Base-by-base conservation (phyloP, 495 filamentous ascomycete genomes). In the Thozetella sp. region DNA sequence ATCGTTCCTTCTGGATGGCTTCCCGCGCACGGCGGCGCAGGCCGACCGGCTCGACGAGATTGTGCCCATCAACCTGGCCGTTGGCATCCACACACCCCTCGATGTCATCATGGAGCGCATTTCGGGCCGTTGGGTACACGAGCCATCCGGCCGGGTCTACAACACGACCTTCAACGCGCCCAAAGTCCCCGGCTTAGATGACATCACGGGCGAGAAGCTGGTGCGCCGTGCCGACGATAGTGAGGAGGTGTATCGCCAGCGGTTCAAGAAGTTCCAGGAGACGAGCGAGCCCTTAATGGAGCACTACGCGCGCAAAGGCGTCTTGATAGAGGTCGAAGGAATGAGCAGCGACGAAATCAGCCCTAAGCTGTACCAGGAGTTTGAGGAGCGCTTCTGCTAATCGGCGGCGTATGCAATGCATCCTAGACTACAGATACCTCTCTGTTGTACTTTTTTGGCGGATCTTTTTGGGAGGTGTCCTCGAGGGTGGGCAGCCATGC, bases 1-100 rank as follows among this genome's bases (percentile, higher is more conserved):
- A 22, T 96, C 92, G 17, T 99, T 98, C 72, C 87, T 99, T 61
- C 89, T 99, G 51, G 95, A 99, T 70, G 95, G 95, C 22, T 99
- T 98, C 74, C 95, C 95, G 3, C 90, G 95, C 60, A 99, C 93
- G 19, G 87, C 89, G 1, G 58, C 77, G 1, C 95, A 99, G 75
- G 95, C 95, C 13, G 64, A 76, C 48, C 86, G 85, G 43, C 76
- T 99, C 23, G 93, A 95, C 67, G 75, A 76, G 9, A 79, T 96
- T 13, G 85, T 99, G 30, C 91, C 93, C 2, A 92, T 99, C 63
- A 99, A 99, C 75, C 84, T 97, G 60, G 95, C 91, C 62, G 88
- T 97, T 53, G 84, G 84, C 55, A 75, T 88, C 53, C 69, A 76
- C 60, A 91, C 88, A 2, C 90, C 90, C 1, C 69, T 83, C 43